Conservation (phyloP, 345 rosid species). For the Eucalyptus curtisii region DNA sequence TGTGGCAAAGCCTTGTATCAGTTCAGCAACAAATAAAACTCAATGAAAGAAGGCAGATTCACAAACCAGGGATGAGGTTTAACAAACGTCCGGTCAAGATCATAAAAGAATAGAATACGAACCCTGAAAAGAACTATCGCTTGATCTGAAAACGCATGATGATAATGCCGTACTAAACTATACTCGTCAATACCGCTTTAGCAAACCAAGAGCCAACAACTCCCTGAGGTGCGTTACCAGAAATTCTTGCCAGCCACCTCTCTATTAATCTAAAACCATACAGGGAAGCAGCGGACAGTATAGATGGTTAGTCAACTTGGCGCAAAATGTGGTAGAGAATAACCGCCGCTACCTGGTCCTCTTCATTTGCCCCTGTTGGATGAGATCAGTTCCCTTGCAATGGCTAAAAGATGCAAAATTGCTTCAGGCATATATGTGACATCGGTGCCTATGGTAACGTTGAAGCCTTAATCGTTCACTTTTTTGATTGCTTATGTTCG, state of each 20-base stretch:
- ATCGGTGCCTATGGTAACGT: constrained; percentile 69
- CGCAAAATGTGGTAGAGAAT: constrained; percentile 67
- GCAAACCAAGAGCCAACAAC: constrained; percentile 44
- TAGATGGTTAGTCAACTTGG: background rate
- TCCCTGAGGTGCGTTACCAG: constrained; percentile 15
- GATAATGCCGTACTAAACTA: constrained; percentile 39
- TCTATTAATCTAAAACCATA: constrained; percentile 56
- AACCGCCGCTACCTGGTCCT: background rate
- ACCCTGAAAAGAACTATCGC: background rate
- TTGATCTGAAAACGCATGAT: constrained; percentile 42
- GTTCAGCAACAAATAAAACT: background rate
- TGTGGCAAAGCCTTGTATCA: background rate
- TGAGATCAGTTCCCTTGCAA: background rate
- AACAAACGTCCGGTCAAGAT: too few relatives aligned
- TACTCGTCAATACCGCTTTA: constrained; percentile 8
- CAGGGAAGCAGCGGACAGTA: constrained; percentile 29
- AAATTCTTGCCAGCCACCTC: constrained; percentile 28
- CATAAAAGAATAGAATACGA: background rate
- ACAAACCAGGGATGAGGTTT: background rate
- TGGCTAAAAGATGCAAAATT: constrained; percentile 39
- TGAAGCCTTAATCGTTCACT: constrained; percentile 32
- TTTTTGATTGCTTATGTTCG: constrained; percentile 42
- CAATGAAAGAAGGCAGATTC: background rate
- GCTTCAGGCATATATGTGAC: constrained; percentile 64
- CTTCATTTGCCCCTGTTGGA: background rate